phyloP scores from a whole-genome alignment of 352 stramenopile genomes.

The Phytophthora cryptogea region DNA sequence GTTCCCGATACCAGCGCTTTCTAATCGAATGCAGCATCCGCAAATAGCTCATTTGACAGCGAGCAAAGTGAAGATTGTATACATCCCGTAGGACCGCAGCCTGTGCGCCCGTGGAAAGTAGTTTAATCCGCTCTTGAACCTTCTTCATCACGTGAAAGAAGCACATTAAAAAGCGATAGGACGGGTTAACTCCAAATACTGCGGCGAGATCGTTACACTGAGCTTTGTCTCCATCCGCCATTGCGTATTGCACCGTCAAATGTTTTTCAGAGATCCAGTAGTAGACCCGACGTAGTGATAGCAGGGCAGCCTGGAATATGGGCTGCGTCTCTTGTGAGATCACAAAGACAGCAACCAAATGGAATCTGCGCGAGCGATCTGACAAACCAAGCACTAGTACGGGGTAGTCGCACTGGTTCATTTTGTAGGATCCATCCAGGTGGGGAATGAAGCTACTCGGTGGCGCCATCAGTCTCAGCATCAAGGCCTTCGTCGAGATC shows the following conservation, averaged over 20 bases:
- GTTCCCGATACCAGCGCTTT: too few relatives aligned
- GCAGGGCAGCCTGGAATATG: neutral
- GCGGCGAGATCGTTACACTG: constrained; percentile 1
- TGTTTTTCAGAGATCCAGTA: constrained; percentile 1
- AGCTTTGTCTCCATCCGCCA: constrained; percentile 3
- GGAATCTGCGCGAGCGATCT: constrained; percentile 5
- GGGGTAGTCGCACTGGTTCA: neutral
- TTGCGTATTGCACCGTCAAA: neutral
- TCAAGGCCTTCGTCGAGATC: constrained; percentile 3
- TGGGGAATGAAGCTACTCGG: neutral
- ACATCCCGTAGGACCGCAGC: too few relatives aligned
- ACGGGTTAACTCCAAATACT: neutral
- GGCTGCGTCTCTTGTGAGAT: constrained; percentile 4
- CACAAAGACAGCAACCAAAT: constrained; percentile 1
- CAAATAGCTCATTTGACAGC: too few relatives aligned
- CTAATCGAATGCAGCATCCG: too few relatives aligned
- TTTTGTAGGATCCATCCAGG: neutral
- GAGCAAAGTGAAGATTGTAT: too few relatives aligned
- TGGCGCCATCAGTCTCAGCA: neutral
- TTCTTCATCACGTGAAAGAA: constrained; percentile 1
- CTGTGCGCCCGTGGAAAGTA: too few relatives aligned
- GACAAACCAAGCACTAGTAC: constrained; percentile 1
- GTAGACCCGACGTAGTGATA: neutral
- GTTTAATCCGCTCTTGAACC: too few relatives aligned
- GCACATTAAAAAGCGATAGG: constrained; percentile 19